A percentile compares a stretch with the other conserved stretches of the same genome.
These are phyloP conservation scores for Paramarasmius palmivorus DNA, from an alignment of 1,284 basidiomycete genomes.

Conservation along the genomic window DNA sequence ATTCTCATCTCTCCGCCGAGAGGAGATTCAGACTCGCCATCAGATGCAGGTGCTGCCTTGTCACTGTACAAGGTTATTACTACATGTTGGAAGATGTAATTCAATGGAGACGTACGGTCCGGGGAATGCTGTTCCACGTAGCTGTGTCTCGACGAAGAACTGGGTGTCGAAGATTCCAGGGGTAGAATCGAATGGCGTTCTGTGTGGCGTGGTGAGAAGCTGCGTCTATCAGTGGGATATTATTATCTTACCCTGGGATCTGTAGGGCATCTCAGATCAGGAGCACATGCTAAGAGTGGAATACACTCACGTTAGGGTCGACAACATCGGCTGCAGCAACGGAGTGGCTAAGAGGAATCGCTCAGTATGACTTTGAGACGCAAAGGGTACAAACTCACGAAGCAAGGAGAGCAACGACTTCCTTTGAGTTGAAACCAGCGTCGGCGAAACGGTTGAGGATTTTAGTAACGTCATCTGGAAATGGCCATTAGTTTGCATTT, in stretches of 20 bases:
- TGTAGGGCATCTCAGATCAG: background rate
- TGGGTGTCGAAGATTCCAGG: constrained; percentile 22
- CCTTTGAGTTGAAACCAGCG: constrained; percentile 37
- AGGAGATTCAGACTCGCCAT: background rate
- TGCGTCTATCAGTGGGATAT: background rate
- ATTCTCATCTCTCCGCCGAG: background rate
- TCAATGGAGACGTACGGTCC: constrained; percentile 15
- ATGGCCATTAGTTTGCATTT: background rate
- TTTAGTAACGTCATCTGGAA: constrained; percentile 32
- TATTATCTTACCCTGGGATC: constrained; percentile 12
- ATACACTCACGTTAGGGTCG: constrained; percentile 4
- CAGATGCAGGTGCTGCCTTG: no score
- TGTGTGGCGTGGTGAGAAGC: constrained; percentile 7
- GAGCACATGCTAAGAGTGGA: background rate
- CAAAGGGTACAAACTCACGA: constrained; percentile 21
- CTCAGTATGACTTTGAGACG: background rate
- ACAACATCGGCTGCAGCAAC: constrained; percentile 29
- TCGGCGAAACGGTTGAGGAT: constrained; percentile 42
- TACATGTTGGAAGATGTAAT: background rate
- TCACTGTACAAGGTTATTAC: background rate
- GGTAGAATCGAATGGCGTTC: constrained; percentile 41
- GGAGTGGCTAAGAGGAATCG: constrained; percentile 27
- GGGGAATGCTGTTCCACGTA: constrained; percentile 33
- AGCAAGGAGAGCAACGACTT: constrained; percentile 43
- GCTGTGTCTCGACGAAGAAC: constrained; percentile 36